Base-by-base conservation (phyloP, 306 rosid species). In the Quercus alba region DNA sequence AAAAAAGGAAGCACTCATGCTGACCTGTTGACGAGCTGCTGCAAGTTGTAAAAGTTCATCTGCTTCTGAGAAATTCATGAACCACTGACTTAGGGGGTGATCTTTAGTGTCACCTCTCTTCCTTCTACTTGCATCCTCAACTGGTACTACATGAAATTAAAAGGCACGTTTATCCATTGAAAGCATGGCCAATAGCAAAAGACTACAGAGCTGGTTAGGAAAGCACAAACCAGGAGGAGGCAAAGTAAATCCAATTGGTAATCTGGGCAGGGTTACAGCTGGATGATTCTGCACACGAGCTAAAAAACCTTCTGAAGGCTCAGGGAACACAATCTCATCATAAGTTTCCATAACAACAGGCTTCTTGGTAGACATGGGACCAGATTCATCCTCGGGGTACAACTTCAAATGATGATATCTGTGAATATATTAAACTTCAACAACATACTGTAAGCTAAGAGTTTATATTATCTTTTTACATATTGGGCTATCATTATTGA, bases 21-120 rank as follows among this genome's bases (percentile, higher is more conserved):
- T 25, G 73, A 90, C 98, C 96, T 91, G 96, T 75, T 91, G 94
- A 33, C 88, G 91, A 84, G 94, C 96, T 79, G 97, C 92, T 49
- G 94, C 97, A 81, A 90, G 93, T 89, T 88, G 93, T 74, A 89
- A 82, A 23, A 93, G 89, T 75, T 90, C 95, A 86, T 94, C 98
- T 81, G 92, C 92, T 89, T 91, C 97, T 26, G 94, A 94, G 85
- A 89, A 90, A 81, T 89, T 89, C 75, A 66, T 78, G 84, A 92
- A 91, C 96, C 90, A 88, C 75, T 89, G 93, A 86, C 76, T 79
- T 66, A 91, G 83, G 64, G 90, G 72, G 86, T 87, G 89, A 84
- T 88, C 97, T 89, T 89, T 89, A 73, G 89, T 86, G 76, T 91
- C 96, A 73, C 94, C 92, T 84, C 71, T 89, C 84, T 86, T 89